phyloP scores from a whole-genome alignment of 495 filamentous ascomycete species.

The Xylaria castorea region DNA sequence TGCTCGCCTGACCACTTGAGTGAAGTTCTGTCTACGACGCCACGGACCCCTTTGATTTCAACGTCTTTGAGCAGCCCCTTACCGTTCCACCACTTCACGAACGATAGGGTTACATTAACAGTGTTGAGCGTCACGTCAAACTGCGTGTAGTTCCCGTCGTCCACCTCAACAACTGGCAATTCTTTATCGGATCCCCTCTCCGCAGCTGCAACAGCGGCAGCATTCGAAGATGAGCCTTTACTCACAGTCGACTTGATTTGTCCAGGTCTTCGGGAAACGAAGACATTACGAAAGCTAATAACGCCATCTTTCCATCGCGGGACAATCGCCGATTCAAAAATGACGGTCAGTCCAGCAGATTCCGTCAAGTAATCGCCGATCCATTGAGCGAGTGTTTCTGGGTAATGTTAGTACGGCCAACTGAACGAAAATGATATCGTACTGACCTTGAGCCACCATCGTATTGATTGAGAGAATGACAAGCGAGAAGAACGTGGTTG shows the following conservation, averaged over 20 bases:
- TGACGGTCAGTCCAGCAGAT: conserved; percentile 91
- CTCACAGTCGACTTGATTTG: conserved; percentile 78
- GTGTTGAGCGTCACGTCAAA: conserved; percentile 95
- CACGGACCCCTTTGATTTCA: conserved; percentile 92
- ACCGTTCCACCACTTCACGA: conserved; percentile 96
- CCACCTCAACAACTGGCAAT: conserved; percentile 58
- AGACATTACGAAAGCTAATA: conserved; percentile 96
- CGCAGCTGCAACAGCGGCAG: conserved; percentile 84
- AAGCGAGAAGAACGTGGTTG: conserved; percentile 95
- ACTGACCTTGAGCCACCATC: conserved; percentile 88
- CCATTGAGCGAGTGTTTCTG: conserved; percentile 91
- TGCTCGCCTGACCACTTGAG: conserved; percentile 73
- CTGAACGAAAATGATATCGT: background rate
- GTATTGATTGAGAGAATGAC: conserved; percentile 91
- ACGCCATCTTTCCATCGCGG: conserved; percentile 93
- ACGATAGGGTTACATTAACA: conserved; percentile 96
- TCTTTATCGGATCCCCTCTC: conserved; percentile 61
- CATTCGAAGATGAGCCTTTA: conserved; percentile 87
- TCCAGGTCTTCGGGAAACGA: conserved; percentile 89
- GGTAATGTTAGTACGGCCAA: conserved; percentile 22
- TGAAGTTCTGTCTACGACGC: conserved; percentile 88
- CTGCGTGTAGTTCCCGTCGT: conserved; percentile 96
- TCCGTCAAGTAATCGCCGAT: conserved; percentile 95
- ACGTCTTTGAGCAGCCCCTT: conserved; percentile 92
- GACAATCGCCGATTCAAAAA: conserved; percentile 97